Conservation (phyloP, 2,329 filamentous ascomycete genomes). For the Sordariomycetes sp. region DNA sequence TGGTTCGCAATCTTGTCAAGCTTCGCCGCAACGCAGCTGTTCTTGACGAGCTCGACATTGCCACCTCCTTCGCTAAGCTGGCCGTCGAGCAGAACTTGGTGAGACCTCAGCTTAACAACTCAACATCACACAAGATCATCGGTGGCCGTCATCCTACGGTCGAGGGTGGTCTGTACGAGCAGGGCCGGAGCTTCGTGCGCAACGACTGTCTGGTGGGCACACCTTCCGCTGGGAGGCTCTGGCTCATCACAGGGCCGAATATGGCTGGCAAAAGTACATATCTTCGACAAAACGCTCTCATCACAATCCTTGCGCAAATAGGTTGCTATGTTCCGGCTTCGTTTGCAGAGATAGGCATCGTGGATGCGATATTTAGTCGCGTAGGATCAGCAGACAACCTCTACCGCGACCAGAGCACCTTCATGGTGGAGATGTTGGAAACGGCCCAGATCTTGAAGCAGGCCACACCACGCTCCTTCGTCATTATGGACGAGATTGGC, state of each 20-base stretch:
- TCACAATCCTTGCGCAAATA: constrained; percentile 85
- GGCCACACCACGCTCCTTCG: constrained; percentile 77
- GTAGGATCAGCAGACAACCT: constrained; percentile 91
- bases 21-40: constrained; percentile 85
- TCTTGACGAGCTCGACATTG: constrained; percentile 87
- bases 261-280: constrained; percentile 99
- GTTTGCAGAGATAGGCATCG: constrained; percentile 76
- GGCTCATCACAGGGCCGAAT: constrained; percentile 77
- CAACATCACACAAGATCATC: constrained; percentile 63
- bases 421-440: constrained; percentile 99
- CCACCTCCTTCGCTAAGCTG: constrained; percentile 73
- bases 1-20: constrained; percentile 74
- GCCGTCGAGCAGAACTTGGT: constrained; percentile 66
- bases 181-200: constrained; percentile 71
- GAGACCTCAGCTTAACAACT: constrained; percentile 62
- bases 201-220: constrained; percentile 82
- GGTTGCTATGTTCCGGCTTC: constrained; percentile 88
- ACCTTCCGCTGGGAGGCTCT: constrained; percentile 51
- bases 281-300: constrained; percentile 87
- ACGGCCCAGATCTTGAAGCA: constrained; percentile 82
- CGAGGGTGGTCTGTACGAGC: constrained; percentile 68
- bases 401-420: constrained; percentile 91
- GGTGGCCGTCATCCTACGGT: constrained; percentile 90
- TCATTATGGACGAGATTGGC: constrained; percentile 98
- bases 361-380: constrained; percentile 93